Evolutionary conservation across 2,329 filamentous ascomycete genomes (phyloP).

Genomic region (Phialemonium atrogriseum): DNA sequence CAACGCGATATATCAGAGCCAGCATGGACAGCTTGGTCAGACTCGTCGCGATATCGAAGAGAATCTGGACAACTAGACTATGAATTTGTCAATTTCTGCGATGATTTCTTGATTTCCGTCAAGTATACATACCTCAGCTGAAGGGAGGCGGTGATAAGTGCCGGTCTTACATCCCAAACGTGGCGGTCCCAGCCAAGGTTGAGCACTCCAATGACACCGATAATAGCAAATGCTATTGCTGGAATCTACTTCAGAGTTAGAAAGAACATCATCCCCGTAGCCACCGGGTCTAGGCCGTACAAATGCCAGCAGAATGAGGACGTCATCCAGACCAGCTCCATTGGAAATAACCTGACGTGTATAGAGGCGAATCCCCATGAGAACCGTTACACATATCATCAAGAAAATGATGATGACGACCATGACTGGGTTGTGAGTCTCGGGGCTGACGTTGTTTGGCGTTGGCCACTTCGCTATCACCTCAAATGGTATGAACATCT

Average conservation of each 20-base stretch:
- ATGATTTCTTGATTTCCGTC: not conserved
- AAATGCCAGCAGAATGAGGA: slow-evolving; percentile 26
- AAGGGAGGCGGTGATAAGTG: slow-evolving; percentile 14
- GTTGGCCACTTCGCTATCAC: slow-evolving; percentile 18
- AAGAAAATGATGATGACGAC: slow-evolving; percentile 18
- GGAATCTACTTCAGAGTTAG: slow-evolving; percentile 17
- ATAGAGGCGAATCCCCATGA: slow-evolving; percentile 26
- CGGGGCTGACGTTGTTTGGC: slow-evolving; percentile 22
- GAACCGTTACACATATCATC: slow-evolving; percentile 17
- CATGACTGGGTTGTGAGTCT: slow-evolving; percentile 19
- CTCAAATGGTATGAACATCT: not conserved
- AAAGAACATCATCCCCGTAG: not conserved
- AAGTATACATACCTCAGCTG: slow-evolving; percentile 20
- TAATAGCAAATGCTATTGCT: slow-evolving; percentile 20
- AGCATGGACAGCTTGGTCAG: slow-evolving; percentile 34
- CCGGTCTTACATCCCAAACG: slow-evolving; percentile 22
- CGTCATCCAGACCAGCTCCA: slow-evolving; percentile 27
- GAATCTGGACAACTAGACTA: slow-evolving; percentile 23
- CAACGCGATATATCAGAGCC: slow-evolving; percentile 26
- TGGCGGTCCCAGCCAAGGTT: slow-evolving; percentile 23
- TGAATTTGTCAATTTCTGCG: not conserved
- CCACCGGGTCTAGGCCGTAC: slow-evolving; percentile 12
- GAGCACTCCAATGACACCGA: slow-evolving; percentile 18
- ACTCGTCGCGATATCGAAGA: slow-evolving; percentile 28
- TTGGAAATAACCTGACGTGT: slow-evolving; percentile 23